phyloP scores from a whole-genome alignment of 2,329 filamentous ascomycete genomes.

The Aspergillus melleus region DNA sequence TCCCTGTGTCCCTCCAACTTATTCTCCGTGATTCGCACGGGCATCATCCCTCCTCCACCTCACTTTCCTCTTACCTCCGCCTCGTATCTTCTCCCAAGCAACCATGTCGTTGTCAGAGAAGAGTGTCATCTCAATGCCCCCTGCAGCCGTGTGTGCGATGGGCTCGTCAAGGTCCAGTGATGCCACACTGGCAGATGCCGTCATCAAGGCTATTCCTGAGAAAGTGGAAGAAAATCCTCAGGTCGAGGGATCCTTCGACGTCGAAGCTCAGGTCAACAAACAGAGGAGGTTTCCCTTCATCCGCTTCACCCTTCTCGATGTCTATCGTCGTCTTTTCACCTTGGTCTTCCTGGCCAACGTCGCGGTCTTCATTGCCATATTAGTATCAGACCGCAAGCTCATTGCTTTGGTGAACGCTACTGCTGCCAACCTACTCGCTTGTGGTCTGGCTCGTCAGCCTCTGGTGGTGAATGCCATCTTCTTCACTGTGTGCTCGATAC shows the following conservation, averaged over 20 bases:
- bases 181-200: conserved; percentile 20
- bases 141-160: conserved; percentile 17
- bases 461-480: conserved; percentile 56
- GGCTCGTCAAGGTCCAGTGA: conserved; percentile 17
- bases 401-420: conserved; percentile 44
- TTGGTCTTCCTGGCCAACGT: conserved; percentile 43
- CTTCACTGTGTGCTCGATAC: conserved; percentile 45
- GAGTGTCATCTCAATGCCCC: conserved; percentile 16
- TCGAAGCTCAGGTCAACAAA: conserved; percentile 29
- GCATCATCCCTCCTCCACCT: background rate
- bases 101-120: conserved; percentile 19
- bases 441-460: conserved; percentile 53
- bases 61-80: background rate
- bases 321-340: conserved; percentile 47
- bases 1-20: background rate
- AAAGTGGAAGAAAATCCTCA: conserved; percentile 18
- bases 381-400: conserved; percentile 37
- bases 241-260: conserved; percentile 20
- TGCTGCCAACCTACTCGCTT: conserved; percentile 48
- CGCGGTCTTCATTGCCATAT: conserved; percentile 36
- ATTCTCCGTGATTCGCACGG: background rate
- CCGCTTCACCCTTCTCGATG: conserved; percentile 38
- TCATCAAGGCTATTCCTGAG: conserved; percentile 16
- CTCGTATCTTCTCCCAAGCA: background rate
- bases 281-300: conserved; percentile 29